Conservation (phyloP, 495 filamentous ascomycete species). For the Penicillium roqueforti region DNA sequence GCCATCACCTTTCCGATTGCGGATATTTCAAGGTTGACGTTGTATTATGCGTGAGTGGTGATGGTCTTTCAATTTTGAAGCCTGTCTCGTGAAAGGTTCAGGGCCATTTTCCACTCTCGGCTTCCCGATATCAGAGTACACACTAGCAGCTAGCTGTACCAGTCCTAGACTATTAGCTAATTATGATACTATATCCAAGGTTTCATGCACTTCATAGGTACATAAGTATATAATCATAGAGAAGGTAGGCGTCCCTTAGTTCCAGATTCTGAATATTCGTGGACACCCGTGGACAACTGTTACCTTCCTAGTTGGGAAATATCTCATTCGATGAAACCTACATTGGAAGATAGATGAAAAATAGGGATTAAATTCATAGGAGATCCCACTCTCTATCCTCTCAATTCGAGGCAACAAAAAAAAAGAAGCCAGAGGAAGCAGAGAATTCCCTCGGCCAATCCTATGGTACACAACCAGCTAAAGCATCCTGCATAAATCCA, state of each 20-base stretch:
- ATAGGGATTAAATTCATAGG: slow-evolving; percentile 1
- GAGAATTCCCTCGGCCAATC: not conserved
- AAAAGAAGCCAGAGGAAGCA: not conserved
- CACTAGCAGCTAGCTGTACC: not conserved
- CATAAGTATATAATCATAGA: not conserved
- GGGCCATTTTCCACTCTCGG: slow-evolving; percentile 1
- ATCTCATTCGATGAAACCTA: not conserved
- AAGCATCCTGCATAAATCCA: slow-evolving; percentile 7
- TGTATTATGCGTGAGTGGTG: not conserved
- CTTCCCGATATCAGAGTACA: not conserved
- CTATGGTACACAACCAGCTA: slow-evolving; percentile 8
- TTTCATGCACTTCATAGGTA: not conserved
- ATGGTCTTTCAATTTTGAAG: not conserved
- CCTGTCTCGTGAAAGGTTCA: not conserved
- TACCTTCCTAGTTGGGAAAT: slow-evolving; percentile 1
- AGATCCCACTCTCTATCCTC: slow-evolving; percentile 3
- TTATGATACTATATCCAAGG: not conserved
- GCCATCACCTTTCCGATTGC: not conserved
- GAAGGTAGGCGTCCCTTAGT: not conserved
- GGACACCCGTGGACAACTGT: not conserved
- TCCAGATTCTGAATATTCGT: not conserved
- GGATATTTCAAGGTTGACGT: not conserved
- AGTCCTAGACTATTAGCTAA: not conserved
- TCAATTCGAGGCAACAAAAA: not conserved
- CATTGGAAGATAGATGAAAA: not conserved